Evolutionary conservation across 257 asterid species (phyloP).

Genomic region (Echium plantagineum): DNA sequence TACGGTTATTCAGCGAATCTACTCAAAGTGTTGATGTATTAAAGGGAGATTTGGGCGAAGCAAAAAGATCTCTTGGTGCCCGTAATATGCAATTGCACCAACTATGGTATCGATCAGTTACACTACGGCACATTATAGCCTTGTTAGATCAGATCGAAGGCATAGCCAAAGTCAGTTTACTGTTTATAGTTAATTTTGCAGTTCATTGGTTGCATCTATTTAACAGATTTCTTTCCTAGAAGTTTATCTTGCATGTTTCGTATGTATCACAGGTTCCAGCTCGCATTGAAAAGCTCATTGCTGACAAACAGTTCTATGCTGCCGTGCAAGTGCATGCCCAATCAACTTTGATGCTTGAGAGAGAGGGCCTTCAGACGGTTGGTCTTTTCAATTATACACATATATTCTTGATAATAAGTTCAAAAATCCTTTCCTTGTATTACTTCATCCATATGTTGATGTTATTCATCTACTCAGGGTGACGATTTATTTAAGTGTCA

Average conservation of each 20-base stretch:
- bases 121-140: conserved; percentile 89
- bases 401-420: neutral
- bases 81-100: conserved; percentile 95
- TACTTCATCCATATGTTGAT: no score
- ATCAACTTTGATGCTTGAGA: conserved; percentile 85
- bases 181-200: conserved; percentile 10
- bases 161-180: conserved; percentile 75
- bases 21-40: conserved; percentile 73
- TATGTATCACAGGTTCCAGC: conserved; percentile 64
- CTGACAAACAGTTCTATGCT: conserved; percentile 91
- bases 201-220: neutral
- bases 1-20: conserved; percentile 94
- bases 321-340: conserved; percentile 92
- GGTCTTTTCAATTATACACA: conserved; percentile 17
- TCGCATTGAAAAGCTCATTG: conserved; percentile 86
- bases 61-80: conserved; percentile 84
- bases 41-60: conserved; percentile 73
- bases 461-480: neutral
- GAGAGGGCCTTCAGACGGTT: conserved; percentile 98
- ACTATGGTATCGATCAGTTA: conserved; percentile 95
- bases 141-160: conserved; percentile 96
- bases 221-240: conserved; percentile 6
- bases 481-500: neutral
- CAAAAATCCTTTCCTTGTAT: neutral
- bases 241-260: conserved; percentile 18